Conservation (phyloP, 2,329 filamentous ascomycete species). For the Acephala macrosclerotiorum region DNA sequence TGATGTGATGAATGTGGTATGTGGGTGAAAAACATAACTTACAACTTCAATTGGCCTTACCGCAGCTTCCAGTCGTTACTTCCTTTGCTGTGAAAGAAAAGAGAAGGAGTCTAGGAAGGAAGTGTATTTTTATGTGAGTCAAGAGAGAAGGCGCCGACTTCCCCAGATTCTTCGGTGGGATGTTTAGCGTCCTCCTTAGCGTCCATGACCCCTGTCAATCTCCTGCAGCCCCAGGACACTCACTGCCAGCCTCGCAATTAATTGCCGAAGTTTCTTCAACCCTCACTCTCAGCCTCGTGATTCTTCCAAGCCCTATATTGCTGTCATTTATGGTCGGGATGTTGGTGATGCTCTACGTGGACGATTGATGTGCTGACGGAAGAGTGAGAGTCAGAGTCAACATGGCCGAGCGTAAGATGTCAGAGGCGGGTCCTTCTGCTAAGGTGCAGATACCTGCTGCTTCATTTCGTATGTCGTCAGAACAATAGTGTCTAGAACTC, state of each 20-base stretch:
- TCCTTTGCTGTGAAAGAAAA: not conserved
- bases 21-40: conserved; percentile 8
- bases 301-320: conserved; percentile 14
- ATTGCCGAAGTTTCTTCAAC: conserved; percentile 20
- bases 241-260: conserved; percentile 16
- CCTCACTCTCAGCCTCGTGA: conserved; percentile 18
- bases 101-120: not conserved
- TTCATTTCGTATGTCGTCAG: conserved; percentile 39
- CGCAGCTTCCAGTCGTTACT: not conserved
- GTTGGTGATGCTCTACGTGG: conserved; percentile 7
- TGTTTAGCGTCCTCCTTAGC: conserved; percentile 9
- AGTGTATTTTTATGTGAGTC: conserved; percentile 7
- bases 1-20: too few species aligned
- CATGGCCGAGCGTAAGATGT: conserved; percentile 56
- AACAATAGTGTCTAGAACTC: not conserved
- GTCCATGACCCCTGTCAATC: not conserved
- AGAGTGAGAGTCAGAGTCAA: conserved; percentile 28
- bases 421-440: conserved; percentile 51
- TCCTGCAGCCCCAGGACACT: too few species aligned
- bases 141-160: conserved; percentile 14
- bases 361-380: conserved; percentile 9
- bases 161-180: conserved; percentile 25
- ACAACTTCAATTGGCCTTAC: conserved; percentile 10
- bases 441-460: conserved; percentile 37
- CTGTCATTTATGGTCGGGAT: conserved; percentile 3